phyloP scores from a whole-genome alignment of 1,139 yeast species.

The Suhomyces maxii region DNA sequence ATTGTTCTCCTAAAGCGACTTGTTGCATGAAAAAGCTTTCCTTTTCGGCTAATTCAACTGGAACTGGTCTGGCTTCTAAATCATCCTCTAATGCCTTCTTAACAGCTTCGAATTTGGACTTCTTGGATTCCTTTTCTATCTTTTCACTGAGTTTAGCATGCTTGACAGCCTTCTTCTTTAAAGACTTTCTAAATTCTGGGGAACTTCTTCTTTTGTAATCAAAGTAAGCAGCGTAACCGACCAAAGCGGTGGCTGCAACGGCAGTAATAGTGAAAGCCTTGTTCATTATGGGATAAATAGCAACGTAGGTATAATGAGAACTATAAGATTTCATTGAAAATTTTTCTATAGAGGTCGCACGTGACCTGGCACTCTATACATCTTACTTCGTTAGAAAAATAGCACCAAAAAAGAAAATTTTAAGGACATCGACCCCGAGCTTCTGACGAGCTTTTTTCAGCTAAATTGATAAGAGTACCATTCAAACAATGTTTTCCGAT shows the following conservation, averaged over 20 bases:
- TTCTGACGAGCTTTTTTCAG: no score
- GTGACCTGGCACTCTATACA: not conserved
- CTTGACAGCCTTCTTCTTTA: constrained; percentile 62
- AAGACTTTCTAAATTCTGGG: constrained; percentile 73
- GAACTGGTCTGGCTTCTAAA: constrained; percentile 70
- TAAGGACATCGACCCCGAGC: no score
- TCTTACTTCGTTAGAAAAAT: no score
- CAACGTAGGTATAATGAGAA: not conserved
- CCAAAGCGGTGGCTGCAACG: constrained; percentile 49
- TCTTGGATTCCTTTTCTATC: constrained; percentile 58
- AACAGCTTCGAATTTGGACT: constrained; percentile 59
- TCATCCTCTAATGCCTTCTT: constrained; percentile 64
- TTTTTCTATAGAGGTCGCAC: constrained; percentile 1
- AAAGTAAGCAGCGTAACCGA: constrained; percentile 84
- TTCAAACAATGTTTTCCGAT: no score
- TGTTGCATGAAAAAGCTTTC: constrained; percentile 78
- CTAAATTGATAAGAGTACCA: no score
- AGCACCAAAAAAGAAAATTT: no score
- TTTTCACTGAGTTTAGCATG: constrained; percentile 59
- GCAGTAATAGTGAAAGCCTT: constrained; percentile 50
- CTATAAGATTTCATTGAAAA: constrained; percentile 2
- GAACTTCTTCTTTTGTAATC: constrained; percentile 89
- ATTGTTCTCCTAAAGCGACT: constrained; percentile 81
- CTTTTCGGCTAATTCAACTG: constrained; percentile 68
- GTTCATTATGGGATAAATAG: constrained; percentile 27